These are phyloP conservation scores for Cryptosporidium parvum DNA, from an alignment of 169 alveolate genomes.

Conservation along the genomic window DNA sequence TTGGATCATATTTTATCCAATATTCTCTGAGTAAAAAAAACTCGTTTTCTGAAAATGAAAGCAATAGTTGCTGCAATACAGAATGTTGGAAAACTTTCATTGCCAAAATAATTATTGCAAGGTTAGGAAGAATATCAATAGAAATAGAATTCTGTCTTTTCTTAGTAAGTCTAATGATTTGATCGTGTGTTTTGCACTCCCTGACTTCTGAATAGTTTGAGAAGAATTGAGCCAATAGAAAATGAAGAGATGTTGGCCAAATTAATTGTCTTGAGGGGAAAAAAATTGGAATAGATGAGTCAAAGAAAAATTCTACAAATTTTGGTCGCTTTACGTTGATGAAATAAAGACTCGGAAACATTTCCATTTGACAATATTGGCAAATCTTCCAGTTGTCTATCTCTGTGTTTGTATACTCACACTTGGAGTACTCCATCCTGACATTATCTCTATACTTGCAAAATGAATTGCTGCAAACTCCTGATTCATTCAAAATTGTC, in stretches of 20 bases:
- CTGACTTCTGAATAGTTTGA: conserved; percentile 10
- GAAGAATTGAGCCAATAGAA: conserved; percentile 42
- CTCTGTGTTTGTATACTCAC: conserved; percentile 40
- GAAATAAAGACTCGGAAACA: conserved; percentile 43
- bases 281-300: conserved; percentile 33
- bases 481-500: conserved; percentile 13
- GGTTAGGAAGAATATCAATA: conserved; percentile 23
- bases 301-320: conserved; percentile 55
- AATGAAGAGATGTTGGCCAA: conserved; percentile 71
- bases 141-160: not conserved
- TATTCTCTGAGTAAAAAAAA: conserved; percentile 15
- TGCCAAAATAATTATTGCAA: conserved; percentile 6
- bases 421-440: conserved; percentile 22
- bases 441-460: not conserved
- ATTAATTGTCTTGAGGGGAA: conserved; percentile 63
- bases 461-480: conserved; percentile 32
- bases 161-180: conserved; percentile 10
- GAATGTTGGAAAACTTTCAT: conserved; percentile 66
- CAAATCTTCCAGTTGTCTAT: conserved; percentile 61
- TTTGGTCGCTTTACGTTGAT: conserved; percentile 11
- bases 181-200: conserved; percentile 34
- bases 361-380: conserved; percentile 53
- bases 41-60: conserved; percentile 38
- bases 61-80: conserved; percentile 9
- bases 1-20: conserved; percentile 43